Base-by-base conservation (phyloP, 805 yeast species). In the Priceomyces fermenticarens region DNA sequence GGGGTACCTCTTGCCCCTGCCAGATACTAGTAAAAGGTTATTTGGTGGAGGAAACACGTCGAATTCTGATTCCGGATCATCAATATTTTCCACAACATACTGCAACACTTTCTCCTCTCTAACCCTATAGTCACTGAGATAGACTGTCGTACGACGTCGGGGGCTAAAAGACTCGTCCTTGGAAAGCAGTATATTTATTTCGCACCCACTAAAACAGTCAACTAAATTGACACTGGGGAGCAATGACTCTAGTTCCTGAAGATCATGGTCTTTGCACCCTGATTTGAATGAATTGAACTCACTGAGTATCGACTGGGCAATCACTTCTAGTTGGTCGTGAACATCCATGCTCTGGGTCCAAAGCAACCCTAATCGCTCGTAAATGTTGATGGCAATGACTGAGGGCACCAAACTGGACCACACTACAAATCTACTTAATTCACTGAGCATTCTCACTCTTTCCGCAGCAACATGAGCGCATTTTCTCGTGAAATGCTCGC, bases 391-490 rank as follows among this genome's bases (percentile, higher is more conserved):
- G 10, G 30, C 42, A 2, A 38, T 39, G 6, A 60, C 41, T 13
- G 49, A 30, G 2, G 57, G 54, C 6, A 60, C 31, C 16, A 62
- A 42, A 11, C 59, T 41, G 32, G 54, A 47, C 70, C 68, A 65
- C 10, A 54, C 43, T 4, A 64, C 47, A 38, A 61, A 54, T 30
- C 51, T 48, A 14, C 73, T 59, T 6, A 68, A 49, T 41, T 68
- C 71, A 4, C 63, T 55, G 15, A 65, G 45, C 12, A 73, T 45
- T 39, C 72, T 52, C 12, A 72, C 58, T 20, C 59, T 63, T 45
- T 74, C 79, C 3, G 69, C 60, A 1, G 74, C 72, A 33, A 63
- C 52, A 43, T 67, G 74, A 1, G 70, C 52, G 33, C 63, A 68
- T 29, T 63, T 57, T 23, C 61, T 63, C 3, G 67, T 61, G 2